Evolutionary conservation across 305 asterid genomes (phyloP).

Genomic region (Andrographis paniculata): DNA sequence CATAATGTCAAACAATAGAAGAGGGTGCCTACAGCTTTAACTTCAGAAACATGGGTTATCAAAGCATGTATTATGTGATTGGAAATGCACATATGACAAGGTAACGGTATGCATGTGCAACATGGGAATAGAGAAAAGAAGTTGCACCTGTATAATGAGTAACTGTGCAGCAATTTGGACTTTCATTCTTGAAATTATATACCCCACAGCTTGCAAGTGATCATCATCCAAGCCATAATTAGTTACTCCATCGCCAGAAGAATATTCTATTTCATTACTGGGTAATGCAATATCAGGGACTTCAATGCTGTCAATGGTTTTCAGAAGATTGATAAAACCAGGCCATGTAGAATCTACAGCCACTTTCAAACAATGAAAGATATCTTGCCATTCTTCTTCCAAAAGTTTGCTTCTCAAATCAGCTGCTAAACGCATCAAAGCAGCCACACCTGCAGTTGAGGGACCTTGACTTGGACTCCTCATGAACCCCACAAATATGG

Average conservation of each 20-base stretch:
- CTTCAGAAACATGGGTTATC: not conserved
- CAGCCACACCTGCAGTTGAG: slow-evolving; percentile 77
- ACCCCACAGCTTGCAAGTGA: slow-evolving; percentile 58
- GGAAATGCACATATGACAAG: slow-evolving; percentile 2
- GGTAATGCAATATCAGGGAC: slow-evolving; percentile 41
- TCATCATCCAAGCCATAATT: slow-evolving; percentile 51
- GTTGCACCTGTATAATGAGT: slow-evolving; percentile 66
- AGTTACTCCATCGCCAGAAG: slow-evolving; percentile 36
- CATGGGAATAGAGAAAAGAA: slow-evolving; percentile 15
- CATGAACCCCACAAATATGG: slow-evolving; percentile 57
- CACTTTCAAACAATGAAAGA: slow-evolving; percentile 58
- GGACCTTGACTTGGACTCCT: slow-evolving; percentile 76
- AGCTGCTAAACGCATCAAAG: slow-evolving; percentile 71
- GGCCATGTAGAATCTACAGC: slow-evolving; percentile 58
- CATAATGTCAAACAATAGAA: not conserved
- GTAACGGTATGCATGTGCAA: slow-evolving; percentile 2
- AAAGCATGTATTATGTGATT: not conserved
- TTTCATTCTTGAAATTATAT: slow-evolving; percentile 81
- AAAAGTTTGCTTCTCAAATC: slow-evolving; percentile 51
- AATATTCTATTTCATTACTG: slow-evolving; percentile 37
- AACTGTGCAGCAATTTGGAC: slow-evolving; percentile 73
- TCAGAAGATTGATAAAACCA: slow-evolving; percentile 60
- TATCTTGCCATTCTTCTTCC: slow-evolving; percentile 72
- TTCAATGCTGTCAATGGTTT: slow-evolving; percentile 55
- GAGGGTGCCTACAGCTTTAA: not conserved